Base-by-base conservation (phyloP, 108 stramenopile species). In the Pseudonitzschia pungens region DNA sequence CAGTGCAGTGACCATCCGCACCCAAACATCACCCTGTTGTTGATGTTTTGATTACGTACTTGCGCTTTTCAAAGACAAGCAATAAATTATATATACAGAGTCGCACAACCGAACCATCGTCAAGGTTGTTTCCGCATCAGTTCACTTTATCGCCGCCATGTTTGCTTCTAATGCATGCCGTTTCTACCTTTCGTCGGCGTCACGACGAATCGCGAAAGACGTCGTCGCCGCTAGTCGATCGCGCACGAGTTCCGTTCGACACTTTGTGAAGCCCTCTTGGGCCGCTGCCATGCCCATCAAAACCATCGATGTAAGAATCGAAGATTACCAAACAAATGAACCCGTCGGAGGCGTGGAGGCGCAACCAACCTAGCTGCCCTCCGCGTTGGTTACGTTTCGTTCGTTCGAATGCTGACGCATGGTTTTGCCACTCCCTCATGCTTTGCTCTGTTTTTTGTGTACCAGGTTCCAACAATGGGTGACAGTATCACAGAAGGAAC, bases 401-500 rank as follows among this genome's bases (percentile, higher is more conserved):
- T 4, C 58, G 1, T 18, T 18, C 45, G 45, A 10, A 20, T 11
- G 10, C 26, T 55, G 1, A 21, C 41, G 3, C 66, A 71, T 40
- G 16, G 12, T 71, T 55, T 51, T 22, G n/a, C 45, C 45, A 11
- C 18, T 48, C 9, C 10, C 10, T 48, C n/a, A n/a, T 18, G 45
- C 45, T 18, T 48, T 11, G 24, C 32, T 21, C 1, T 12, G 12
- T 18, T 18, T 48, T 4, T 48, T 18, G 45, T 18, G 5, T 71
- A 6, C 40, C 51, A 91, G 90, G 90, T 94, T 18, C 93, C 93
- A 51, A 89, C 90, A 53, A 92, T 94, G 90, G 93, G 93, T 53
- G 99, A 99, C 77, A 96, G 96, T 72, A 99, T 99, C 80, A 96
- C 98, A 14, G 96, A 97, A 71, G 98, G 97, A 21, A 96, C 96